phyloP scores from a whole-genome alignment of 78 protist species.

The Salpingoeca rosetta region DNA sequence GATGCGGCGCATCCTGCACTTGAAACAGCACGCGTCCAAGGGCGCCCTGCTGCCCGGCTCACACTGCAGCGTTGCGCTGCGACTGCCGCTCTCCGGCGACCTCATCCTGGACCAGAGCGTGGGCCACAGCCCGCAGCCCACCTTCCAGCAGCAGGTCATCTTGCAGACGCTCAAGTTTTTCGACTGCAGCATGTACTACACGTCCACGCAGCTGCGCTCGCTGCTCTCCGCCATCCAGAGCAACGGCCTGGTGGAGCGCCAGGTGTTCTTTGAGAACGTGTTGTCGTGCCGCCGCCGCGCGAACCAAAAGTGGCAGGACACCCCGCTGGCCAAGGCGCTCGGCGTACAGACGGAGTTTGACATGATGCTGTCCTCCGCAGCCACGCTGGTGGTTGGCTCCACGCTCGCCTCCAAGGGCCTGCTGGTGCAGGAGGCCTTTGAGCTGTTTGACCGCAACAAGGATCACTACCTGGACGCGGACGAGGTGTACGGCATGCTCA shows the following conservation, averaged over 20 bases:
- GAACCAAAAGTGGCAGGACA: neutral
- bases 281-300: slow-evolving; percentile 9
- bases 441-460: neutral
- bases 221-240: too few species aligned
- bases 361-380: neutral
- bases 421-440: neutral
- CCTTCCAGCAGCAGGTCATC: too few species aligned
- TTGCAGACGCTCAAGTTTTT: too few species aligned
- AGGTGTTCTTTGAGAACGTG: neutral
- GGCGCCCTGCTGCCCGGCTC: neutral
- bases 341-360: neutral
- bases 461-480: neutral
- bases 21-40: too few species aligned
- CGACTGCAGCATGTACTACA: slow-evolving; percentile 8
- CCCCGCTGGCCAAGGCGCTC: slow-evolving; percentile 25
- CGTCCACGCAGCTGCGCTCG: neutral
- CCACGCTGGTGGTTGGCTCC: neutral
- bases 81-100: neutral
- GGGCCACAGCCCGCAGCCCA: too few species aligned
- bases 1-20: slow-evolving; percentile 35
- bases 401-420: too few species aligned
- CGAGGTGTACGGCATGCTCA: neutral
- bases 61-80: too few species aligned
- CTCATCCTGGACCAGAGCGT: too few species aligned
- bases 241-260: neutral